Evolutionary conservation across 768 basidiomycete species (phyloP), one percentile per base, ranked within the genome.

Genomic region (Mycena haematopus): DNA sequence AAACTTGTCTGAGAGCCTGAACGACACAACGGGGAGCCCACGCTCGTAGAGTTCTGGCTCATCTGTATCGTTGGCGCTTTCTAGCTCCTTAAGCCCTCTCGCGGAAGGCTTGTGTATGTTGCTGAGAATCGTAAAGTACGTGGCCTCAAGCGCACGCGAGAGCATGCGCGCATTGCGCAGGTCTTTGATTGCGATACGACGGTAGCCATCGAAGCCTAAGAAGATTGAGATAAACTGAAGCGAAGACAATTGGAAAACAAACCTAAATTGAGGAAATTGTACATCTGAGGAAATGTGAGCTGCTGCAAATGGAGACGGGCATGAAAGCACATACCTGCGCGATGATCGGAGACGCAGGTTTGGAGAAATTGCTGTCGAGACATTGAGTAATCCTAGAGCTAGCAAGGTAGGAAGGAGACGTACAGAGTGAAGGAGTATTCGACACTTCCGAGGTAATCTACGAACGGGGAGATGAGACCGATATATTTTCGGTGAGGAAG

Each of bases 11-110:
- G 81, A 82, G 52, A 88, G 70, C 21, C 76, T 72, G 80, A 88
- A 89, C 0, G 86, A 79, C 42, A 88, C 86, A 25, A 89, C 87
- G 8, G 87, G 87, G 1, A 89, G 76, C 11, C 84, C 85, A 9
- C 79, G 75, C 38, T 77, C 63, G 70, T 86, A 89, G 47, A 69
- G 68, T 57, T 80, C 79, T 6, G 85, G 82, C 49, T 80, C 74
- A 60, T 84, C 77, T 29, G 68, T 65, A 40, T 73, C 75, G 11
- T 75, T 75, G 29, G 70, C 65, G 29, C 74, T 65, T 10, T 66
- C 60, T 33, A 66, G 65, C 36, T 45, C 73, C 42, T 8, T 65
- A 29, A 17, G 68, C 33, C 61, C 62, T 9, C 35, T 29, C 52
- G 53, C 57, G 53, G 76, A 73, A 22, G 80, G 80, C 22, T 66